Evolutionary conservation across 139 green algal genomes (phyloP).

Genomic region (Chlamydomonas applanata): DNA sequence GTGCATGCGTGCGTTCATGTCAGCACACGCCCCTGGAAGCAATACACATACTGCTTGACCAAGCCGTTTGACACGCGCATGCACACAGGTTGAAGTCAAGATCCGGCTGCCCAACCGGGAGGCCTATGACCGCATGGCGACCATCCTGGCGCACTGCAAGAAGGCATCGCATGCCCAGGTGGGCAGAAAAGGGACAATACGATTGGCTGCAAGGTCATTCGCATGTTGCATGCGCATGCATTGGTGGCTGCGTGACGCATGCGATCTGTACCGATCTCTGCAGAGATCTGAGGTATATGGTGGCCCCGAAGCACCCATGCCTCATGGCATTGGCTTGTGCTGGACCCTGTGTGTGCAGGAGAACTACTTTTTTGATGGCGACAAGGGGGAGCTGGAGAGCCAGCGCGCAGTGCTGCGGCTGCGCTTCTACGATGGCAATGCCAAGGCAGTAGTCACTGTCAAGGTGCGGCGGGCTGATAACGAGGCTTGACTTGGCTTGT

Average conservation of each 20-base stretch:
- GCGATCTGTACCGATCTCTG: too few relatives aligned
- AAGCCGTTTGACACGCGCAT: too few relatives aligned
- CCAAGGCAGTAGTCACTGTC: conserved; percentile 80
- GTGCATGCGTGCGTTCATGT: neutral
- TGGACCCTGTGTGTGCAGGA: too few relatives aligned
- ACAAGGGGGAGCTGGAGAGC: conserved; percentile 69
- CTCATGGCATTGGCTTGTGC: too few relatives aligned
- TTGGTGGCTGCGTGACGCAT: too few relatives aligned
- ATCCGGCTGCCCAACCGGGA: conserved; percentile 69
- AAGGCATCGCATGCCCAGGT: conserved; percentile 44
- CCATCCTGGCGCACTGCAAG: conserved; percentile 43
- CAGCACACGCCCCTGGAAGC: neutral
- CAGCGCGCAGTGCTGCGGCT: conserved; percentile 70
- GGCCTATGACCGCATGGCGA: conserved; percentile 61
- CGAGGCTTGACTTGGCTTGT: too few relatives aligned
- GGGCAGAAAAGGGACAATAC: neutral
- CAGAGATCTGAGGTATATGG: too few relatives aligned
- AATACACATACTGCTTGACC: neutral
- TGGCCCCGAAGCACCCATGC: too few relatives aligned
- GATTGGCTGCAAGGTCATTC: neutral
- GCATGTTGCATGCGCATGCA: too few relatives aligned
- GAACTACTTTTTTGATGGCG: conserved; percentile 96
- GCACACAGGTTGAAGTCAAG: conserved; percentile 89
- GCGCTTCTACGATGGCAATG: conserved; percentile 80
- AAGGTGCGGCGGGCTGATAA: conserved; percentile 57